phyloP scores from a whole-genome alignment of 768 basidiomycete species.

The Lactarius hengduanensis region DNA sequence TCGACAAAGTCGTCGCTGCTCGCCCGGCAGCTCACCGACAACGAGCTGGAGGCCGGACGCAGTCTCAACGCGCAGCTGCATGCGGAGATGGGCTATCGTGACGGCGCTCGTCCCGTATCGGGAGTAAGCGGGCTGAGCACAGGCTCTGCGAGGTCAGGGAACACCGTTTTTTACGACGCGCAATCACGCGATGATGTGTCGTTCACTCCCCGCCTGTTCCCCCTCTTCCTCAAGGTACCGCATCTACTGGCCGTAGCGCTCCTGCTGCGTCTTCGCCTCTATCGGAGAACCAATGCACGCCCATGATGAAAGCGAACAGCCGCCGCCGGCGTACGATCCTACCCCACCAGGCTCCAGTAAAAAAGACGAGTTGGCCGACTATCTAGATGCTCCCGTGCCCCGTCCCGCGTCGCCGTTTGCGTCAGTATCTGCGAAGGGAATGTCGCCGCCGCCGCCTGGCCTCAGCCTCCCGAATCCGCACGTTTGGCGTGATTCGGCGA shows the following conservation, averaged over 20 bases:
- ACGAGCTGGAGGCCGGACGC: conserved; percentile 33
- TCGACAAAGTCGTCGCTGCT: conserved; percentile 22
- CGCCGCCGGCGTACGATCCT: conserved; percentile 20
- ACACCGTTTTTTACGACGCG: conserved; percentile 64
- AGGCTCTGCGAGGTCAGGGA: conserved; percentile 41
- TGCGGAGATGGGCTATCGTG: conserved; percentile 25
- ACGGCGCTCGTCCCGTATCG: conserved; percentile 54
- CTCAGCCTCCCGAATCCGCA: conserved; percentile 36
- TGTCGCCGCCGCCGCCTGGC: conserved; percentile 39
- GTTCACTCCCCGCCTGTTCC: conserved; percentile 42
- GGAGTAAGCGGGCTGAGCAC: conserved; percentile 54
- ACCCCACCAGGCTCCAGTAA: conserved; percentile 1
- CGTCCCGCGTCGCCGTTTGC: conserved; percentile 53
- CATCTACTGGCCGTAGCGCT: conserved; percentile 12
- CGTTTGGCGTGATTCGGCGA: conserved; percentile 38
- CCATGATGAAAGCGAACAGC: background rate
- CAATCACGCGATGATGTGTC: conserved; percentile 47
- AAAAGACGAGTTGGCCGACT: conserved; percentile 39
- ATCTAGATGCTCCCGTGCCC: conserved; percentile 59
- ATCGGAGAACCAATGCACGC: conserved; percentile 23
- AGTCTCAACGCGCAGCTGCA: conserved; percentile 34
- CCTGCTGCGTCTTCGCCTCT: conserved; percentile 16
- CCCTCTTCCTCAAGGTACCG: conserved; percentile 33
- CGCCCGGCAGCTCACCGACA: conserved; percentile 20
- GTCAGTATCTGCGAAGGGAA: conserved; percentile 33